Evolutionary conservation across 2,329 filamentous ascomycete genomes (phyloP), one percentile per base, ranked within the genome.

Genomic region (Eutypella sp.): DNA sequence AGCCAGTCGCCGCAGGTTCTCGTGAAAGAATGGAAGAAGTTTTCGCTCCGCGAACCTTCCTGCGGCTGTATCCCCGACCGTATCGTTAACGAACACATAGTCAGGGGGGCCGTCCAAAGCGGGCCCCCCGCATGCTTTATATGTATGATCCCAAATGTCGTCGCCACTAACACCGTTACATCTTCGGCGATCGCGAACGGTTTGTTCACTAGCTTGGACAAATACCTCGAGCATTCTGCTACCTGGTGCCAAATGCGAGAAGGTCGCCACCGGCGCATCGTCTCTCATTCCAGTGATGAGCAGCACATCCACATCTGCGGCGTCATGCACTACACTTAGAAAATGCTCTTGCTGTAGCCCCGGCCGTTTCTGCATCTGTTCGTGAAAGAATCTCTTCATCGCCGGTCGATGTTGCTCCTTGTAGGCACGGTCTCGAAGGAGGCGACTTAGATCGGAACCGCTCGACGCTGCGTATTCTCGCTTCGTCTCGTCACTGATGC

Each of bases 271-370:
- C 0, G 81, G 81, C 5, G 78, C 73, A 40, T 76, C 64, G 41
- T 85, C 81, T 67, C 79, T 75, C 75, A 84, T 77, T 0, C 80
- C 81, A 0, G 80, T 84, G 51, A 86, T 75, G 0, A 85, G 47
- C 37, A 85, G 61, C 40, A 83, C 76, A 46, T 82, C 74, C 2
- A 69, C 64, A 58, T 69, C 68, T 41, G 10, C 50, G 5, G 68
- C 66, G 11, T 50, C 46, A 27, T 63, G 16, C 3, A 83, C 72
- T 2, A 74, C 60, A 20, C 67, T 47, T 34, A 75, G 43, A 48
- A 82, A 82, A 54, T 76, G 68, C 45, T 79, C 70, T 51, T 76
- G 62, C 50, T 63, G 74, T 15, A 83, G 63, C 33, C 40, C 52
- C 48, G 77, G 75, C 36, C 65, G 64, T 54, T 66, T 47, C 23